Percentiles rank a stretch among this genome's conserved stretches.
Evolutionary conservation across 2,329 filamentous ascomycete species (phyloP).

Genomic region (Fonsecaea pedrosoi): DNA sequence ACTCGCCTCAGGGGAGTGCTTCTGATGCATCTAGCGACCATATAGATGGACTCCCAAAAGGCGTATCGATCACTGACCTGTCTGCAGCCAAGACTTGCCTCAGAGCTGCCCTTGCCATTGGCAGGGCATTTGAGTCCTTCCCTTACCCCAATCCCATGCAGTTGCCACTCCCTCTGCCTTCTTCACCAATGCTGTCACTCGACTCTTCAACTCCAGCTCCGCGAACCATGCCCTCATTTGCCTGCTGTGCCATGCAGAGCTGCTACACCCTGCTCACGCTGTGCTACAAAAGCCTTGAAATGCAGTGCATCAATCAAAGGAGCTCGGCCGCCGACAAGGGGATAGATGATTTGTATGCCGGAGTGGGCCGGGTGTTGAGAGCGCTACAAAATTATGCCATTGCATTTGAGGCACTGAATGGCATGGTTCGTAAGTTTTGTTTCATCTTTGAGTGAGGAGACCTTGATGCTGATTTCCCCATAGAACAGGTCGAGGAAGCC

Average conservation of each 20-base stretch:
- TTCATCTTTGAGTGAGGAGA: not conserved
- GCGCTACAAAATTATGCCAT: slow-evolving; percentile 23
- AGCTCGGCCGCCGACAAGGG: slow-evolving; percentile 16
- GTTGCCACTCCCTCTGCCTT: not conserved
- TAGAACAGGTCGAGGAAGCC: slow-evolving; percentile 21
- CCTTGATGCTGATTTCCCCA: not conserved
- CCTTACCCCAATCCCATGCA: slow-evolving; percentile 25
- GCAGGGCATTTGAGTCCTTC: slow-evolving; percentile 20
- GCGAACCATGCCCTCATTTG: slow-evolving; percentile 24
- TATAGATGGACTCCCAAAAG: not conserved
- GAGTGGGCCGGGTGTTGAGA: slow-evolving; percentile 14
- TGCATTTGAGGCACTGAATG: slow-evolving; percentile 25
- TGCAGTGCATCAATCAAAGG: slow-evolving; percentile 11
- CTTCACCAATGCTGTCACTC: slow-evolving; percentile 9
- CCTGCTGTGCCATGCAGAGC: slow-evolving; percentile 27
- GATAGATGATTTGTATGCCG: slow-evolving; percentile 21
- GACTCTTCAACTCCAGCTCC: slow-evolving; percentile 10
- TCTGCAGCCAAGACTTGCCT: slow-evolving; percentile 17
- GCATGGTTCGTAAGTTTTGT: slow-evolving; percentile 19
- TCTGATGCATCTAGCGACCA: slow-evolving; percentile 9
- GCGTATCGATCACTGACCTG: slow-evolving; percentile 15
- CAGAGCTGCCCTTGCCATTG: slow-evolving; percentile 19
- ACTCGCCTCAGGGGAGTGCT: not conserved
- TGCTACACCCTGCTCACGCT: slow-evolving; percentile 26
- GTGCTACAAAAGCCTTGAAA: slow-evolving; percentile 20